Conservation (phyloP, 192 early-diverging fungal species). For the Coemansia sp. region DNA sequence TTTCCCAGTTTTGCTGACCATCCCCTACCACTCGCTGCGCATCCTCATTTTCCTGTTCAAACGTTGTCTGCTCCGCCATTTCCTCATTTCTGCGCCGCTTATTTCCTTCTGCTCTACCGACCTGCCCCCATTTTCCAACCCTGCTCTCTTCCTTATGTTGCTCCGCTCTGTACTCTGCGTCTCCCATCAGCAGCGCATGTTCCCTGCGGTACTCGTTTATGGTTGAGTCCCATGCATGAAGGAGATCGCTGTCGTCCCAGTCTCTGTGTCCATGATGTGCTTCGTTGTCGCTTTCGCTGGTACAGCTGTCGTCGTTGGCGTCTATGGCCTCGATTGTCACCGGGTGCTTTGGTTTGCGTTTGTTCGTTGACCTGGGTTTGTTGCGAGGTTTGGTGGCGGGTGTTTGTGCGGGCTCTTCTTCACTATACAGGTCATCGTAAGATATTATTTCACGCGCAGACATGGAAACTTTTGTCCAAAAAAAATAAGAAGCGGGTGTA, state of each 20-base stretch:
- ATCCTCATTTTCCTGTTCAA: no score
- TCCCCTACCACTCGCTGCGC: no score
- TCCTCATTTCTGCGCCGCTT: constrained; percentile 19
- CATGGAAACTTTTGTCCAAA: neutral
- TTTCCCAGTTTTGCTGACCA: neutral
- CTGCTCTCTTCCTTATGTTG: constrained; percentile 25
- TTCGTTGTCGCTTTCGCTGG: constrained; percentile 11
- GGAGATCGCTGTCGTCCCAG: constrained; percentile 66
- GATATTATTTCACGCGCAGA: constrained; percentile 36
- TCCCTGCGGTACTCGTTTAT: constrained; percentile 58
- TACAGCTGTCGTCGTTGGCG: neutral
- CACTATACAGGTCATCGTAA: constrained; percentile 41
- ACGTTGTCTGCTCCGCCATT: neutral
- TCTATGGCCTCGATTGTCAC: neutral
- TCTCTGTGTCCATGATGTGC: neutral
- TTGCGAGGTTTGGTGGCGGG: no score
- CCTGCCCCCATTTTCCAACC: constrained; percentile 21
- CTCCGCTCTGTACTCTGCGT: constrained; percentile 20
- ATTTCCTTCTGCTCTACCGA: constrained; percentile 11
- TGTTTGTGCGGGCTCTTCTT: constrained; percentile 18
- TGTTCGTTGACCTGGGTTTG: neutral
- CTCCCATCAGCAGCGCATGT: constrained; percentile 28
- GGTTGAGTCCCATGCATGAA: constrained; percentile 64
- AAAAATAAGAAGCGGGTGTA: neutral
- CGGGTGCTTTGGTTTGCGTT: constrained; percentile 5